A percentile compares a stretch with the other conserved stretches of the same genome.
Evolutionary conservation across 352 stramenopile genomes (phyloP).

Genomic region (Thalassiosira mediterranea): DNA sequence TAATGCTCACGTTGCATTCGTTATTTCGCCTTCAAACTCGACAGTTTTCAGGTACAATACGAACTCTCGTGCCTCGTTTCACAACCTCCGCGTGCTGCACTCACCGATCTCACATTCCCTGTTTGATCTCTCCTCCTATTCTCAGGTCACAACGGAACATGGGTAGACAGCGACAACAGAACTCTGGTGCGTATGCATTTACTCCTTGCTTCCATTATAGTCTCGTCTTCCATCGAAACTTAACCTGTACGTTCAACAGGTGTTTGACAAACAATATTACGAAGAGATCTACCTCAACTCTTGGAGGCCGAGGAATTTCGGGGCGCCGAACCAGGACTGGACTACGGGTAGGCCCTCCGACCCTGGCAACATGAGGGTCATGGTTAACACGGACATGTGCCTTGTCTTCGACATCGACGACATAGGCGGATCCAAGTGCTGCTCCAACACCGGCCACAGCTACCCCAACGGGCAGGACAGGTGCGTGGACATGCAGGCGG

Average conservation of each 20-base stretch:
- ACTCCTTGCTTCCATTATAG: constrained; percentile 3
- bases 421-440: constrained; percentile 1
- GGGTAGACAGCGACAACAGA: constrained; percentile 38
- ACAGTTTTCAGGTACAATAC: too few species aligned
- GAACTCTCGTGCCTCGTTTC: too few species aligned
- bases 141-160: constrained; percentile 60
- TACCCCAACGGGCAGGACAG: not conserved
- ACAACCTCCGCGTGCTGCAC: too few species aligned
- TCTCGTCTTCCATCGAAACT: not conserved
- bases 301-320: constrained; percentile 40
- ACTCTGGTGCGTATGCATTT: constrained; percentile 34
- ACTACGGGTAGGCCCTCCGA: constrained; percentile 18
- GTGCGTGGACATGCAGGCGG: not conserved
- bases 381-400: constrained; percentile 61
- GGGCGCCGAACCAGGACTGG: constrained; percentile 33
- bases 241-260: constrained; percentile 4
- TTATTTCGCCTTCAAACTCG: constrained; percentile 2
- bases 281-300: constrained; percentile 21
- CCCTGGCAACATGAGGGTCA: constrained; percentile 25
- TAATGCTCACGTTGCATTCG: not conserved
- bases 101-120: too few species aligned
- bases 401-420: constrained; percentile 55
- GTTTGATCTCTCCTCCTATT: too few species aligned
- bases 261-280: constrained; percentile 53
- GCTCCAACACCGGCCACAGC: not conserved